Conservation (phyloP, 108 stramenopile genomes). For the Cyclotella kingstonii region DNA sequence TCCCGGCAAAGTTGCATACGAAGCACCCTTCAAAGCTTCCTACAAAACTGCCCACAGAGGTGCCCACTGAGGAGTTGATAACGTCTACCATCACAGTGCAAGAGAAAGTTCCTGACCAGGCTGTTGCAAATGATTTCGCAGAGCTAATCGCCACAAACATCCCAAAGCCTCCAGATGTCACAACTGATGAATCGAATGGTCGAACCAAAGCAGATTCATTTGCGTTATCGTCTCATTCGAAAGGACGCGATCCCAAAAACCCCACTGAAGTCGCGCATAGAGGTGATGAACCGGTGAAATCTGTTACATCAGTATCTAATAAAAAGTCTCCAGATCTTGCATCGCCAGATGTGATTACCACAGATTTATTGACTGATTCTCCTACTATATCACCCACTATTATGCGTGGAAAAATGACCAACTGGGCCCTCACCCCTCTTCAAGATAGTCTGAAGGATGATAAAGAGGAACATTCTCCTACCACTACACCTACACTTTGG, state of each 20-base stretch:
- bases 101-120: not conserved
- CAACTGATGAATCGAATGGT: not conserved
- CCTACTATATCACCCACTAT: not conserved
- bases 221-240: conserved; percentile 14
- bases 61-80: not conserved
- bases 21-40: not conserved
- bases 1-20: not conserved
- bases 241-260: not conserved
- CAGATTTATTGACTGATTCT: not conserved
- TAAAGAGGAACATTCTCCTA: not conserved
- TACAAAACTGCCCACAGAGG: not conserved
- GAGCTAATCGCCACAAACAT: not conserved
- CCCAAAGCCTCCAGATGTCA: not conserved
- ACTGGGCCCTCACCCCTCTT: conserved; percentile 5
- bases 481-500: not conserved
- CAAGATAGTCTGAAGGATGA: conserved; percentile 1
- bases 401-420: not conserved
- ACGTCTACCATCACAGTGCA: not conserved
- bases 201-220: conserved; percentile 17
- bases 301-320: not conserved
- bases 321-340: not conserved
- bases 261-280: not conserved
- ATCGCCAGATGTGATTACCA: not conserved
- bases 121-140: conserved; percentile 1
- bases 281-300: not conserved